Base-by-base conservation (phyloP, 1,139 yeast species). In the Pichia cactophila region DNA sequence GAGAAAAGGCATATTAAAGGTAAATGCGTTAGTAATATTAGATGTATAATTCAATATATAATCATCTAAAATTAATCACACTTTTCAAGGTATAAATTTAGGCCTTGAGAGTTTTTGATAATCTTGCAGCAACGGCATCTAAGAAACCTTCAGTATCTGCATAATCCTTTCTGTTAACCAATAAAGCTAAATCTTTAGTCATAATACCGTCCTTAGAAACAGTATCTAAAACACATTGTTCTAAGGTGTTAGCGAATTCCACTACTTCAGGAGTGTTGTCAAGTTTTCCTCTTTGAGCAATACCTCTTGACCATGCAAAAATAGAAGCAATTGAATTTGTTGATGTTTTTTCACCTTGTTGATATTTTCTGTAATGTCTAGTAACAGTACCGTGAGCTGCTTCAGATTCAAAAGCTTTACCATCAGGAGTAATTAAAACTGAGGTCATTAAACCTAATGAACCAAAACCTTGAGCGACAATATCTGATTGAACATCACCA, bases 351-450 rank as follows among this genome's bases (percentile, higher is more conserved):
- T 88, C 86, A 60, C 97, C 97, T 69, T 84, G 85, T 71, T 90
- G 97, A 69, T 87, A 86, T 70, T 84, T 94, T 73, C 97, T 83
- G 74, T 75, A 90, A 68, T 90, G 97, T 72, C 97, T 86, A 52
- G 97, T 90, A 58, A 90, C 97, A 41, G 97, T 90, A 53, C 97
- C 97, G 68, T 90, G 97, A 29, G 97, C 97, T 54, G 97, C 97
- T 71, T 90, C 97, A 52, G 94, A 77, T 74, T 90, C 97, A 67
- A 88, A 89, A 33, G 96, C 85, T 72, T 86, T 86, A 47, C 97
- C 97, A 69, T 90, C 96, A 46, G 97, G 96, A 36, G 97, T 83
- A 69, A 88, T 80, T 59, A 90, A 79, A 46, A 88, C 95, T 12
- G 97, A 90, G 37, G 97, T 89, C 97, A 90, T 90, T 62, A 90